Evolutionary conservation across 176 grass and related monocot species (phyloP), one percentile per base, ranked within the genome.

Genomic region (Olyra latifolia): DNA sequence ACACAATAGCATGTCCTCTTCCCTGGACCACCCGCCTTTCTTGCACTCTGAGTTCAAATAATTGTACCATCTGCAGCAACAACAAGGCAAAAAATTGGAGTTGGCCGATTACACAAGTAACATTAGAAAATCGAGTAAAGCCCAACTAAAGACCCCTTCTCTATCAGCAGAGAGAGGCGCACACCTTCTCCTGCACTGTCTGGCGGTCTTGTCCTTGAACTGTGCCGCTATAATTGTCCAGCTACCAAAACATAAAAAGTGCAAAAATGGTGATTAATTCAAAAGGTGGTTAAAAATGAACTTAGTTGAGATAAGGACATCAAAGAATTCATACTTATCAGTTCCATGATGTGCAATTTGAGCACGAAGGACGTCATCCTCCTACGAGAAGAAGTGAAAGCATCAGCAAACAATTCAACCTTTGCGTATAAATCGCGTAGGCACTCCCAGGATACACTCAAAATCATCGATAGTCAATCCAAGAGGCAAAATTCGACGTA

Each of bases 11-110:
- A 91, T 86, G 62, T 99, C 93, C 76, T 99, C 97, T 88, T 95
- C 93, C 28, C 41, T 23, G 27, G 97, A 99, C 92, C 97, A 99
- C 45, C 97, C 97, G 10, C 97, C 97, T 91, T 93, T 99, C 82
- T 99, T 99, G 71, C 92, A 99, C 72, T 99, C 97, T 2, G 93
- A 88, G 90, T 99, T 99, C 87, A 99, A 84, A 69, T 96, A 99
- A 75, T 91, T 93, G 61, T 91, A 91, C 97, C 97, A 95, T 76
- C 97, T 99, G 77, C 70, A 55, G 87, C 61, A 71, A 19, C n/a
- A 71, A 57, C 0, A 62, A 14, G 47, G 25, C n/a, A 27, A 44
- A 58, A 30, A 46, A 71, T 62, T 62, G 27, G 19, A 75, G 38
- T 54, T 35, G 44, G 25, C 29, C 15, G 47, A 66, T 15, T 8